Evolutionary conservation across 306 rosid genomes (phyloP).

Genomic region (Cicer judaicum): DNA sequence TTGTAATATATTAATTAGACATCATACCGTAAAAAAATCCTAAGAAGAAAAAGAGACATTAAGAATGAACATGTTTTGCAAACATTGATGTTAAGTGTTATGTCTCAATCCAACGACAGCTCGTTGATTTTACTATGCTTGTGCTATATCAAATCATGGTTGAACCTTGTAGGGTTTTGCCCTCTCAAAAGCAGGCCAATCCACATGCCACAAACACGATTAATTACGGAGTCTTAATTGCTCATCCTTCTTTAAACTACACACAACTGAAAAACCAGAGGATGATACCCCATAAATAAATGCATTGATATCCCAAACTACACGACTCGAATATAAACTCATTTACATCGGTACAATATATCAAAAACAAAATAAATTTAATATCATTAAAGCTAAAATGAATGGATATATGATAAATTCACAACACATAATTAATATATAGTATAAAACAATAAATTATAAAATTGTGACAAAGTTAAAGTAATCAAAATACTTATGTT

Average conservation of each 20-base stretch:
- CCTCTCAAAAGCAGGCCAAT: constrained; percentile 34
- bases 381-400: too few species aligned
- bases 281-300: constrained; percentile 7
- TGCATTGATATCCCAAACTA: not conserved
- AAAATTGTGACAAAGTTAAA: too few species aligned
- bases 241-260: not conserved
- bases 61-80: constrained; percentile 45
- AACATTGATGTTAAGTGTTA: constrained; percentile 43
- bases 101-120: constrained; percentile 49
- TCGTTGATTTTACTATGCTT: constrained; percentile 28
- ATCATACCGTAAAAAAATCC: too few species aligned
- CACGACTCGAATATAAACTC: too few species aligned
- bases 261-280: not conserved
- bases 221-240: not conserved
- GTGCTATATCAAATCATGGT: constrained; percentile 36
- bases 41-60: constrained; percentile 20
- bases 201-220: constrained; percentile 46
- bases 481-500: too few species aligned
- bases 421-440: too few species aligned
- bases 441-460: too few species aligned
- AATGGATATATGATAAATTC: too few species aligned
- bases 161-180: constrained; percentile 46
- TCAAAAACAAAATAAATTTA: too few species aligned
- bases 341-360: too few species aligned
- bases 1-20: too few species aligned